Conservation (phyloP, 169 alveolate genomes). For the Plasmodium yoelii region DNA sequence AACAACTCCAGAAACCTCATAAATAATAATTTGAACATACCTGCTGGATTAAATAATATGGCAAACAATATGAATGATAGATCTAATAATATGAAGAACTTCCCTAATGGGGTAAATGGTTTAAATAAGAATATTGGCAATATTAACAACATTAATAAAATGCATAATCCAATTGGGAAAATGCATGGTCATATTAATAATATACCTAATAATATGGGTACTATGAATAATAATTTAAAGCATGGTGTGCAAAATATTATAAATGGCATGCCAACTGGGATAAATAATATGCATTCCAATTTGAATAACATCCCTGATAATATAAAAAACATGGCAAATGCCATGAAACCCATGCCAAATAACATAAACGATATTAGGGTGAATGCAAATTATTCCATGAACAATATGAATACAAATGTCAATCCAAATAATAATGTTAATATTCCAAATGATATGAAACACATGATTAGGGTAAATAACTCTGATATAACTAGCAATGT, state of each 20-base stretch:
- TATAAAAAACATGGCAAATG: conserved; percentile 17
- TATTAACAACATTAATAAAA: conserved; percentile 13
- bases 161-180: conserved; percentile 19
- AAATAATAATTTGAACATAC: conserved; percentile 25
- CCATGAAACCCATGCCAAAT: neutral
- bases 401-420: conserved; percentile 7
- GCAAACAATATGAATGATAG: conserved; percentile 1
- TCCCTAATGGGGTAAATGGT: neutral
- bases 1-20: conserved; percentile 25
- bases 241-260: conserved; percentile 16
- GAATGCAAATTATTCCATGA: conserved; percentile 1
- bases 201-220: conserved; percentile 6
- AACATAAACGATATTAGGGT: conserved; percentile 2
- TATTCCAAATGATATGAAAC: conserved; percentile 21
- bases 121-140: neutral
- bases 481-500: conserved; percentile 28
- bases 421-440: neutral
- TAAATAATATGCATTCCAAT: conserved; percentile 13
- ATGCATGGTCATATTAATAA: conserved; percentile 34
- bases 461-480: conserved; percentile 1
- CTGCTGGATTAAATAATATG: conserved; percentile 10
- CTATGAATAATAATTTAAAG: conserved; percentile 8
- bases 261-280: conserved; percentile 14
- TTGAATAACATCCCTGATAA: conserved; percentile 9
- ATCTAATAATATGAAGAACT: neutral